phyloP scores from a whole-genome alignment of 129 eudicot species.

The Deinandra increscens region DNA sequence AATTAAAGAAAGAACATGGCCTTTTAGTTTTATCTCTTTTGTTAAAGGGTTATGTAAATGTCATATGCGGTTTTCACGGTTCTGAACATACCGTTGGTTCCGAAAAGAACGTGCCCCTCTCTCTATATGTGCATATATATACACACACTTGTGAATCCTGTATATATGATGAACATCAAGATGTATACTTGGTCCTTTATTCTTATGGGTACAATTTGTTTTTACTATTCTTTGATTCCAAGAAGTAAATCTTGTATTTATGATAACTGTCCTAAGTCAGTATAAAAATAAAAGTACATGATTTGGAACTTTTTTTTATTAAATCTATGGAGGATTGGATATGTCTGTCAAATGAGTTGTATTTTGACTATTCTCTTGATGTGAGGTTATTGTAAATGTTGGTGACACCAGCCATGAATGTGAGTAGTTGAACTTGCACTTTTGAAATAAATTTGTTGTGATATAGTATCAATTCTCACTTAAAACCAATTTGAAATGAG shows the following conservation, averaged over 20 bases:
- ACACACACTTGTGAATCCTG: neutral
- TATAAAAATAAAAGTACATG: slow-evolving; percentile 6
- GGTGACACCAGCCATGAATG: slow-evolving; percentile 21
- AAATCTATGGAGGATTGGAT: neutral
- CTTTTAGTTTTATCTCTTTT: no score
- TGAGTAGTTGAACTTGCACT: slow-evolving; percentile 16
- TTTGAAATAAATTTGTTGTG: neutral
- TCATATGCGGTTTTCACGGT: no score
- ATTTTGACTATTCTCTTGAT: slow-evolving; percentile 23
- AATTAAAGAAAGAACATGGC: no score
- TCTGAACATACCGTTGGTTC: no score
- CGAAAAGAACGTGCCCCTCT: no score
- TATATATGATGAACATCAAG: slow-evolving; percentile 23
- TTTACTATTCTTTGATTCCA: neutral
- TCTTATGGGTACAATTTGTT: slow-evolving; percentile 3
- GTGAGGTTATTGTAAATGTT: neutral
- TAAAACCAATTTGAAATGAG: neutral
- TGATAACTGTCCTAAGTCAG: neutral
- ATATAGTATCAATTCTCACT: neutral
- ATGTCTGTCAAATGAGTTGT: neutral
- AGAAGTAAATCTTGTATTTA: slow-evolving; percentile 5
- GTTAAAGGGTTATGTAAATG: no score
- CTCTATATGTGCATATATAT: no score
- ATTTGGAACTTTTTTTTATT: neutral
- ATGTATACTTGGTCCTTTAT: slow-evolving; percentile 12